These are phyloP conservation scores for Delonix regia DNA, from an alignment of 306 rosid species.

Conservation along the genomic window DNA sequence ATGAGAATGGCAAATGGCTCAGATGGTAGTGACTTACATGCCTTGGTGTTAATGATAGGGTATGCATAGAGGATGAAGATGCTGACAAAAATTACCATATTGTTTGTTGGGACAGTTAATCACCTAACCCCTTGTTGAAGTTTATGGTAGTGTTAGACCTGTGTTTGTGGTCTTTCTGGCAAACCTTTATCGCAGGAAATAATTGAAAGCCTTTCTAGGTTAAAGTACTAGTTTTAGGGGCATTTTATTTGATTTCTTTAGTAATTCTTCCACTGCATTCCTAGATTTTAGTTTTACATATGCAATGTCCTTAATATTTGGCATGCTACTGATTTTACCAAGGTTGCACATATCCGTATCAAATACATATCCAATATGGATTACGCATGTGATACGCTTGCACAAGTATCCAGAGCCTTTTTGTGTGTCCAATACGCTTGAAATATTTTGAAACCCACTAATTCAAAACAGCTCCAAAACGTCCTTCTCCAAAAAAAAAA, in stretches of 20 bases:
- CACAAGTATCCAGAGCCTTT: too few species aligned
- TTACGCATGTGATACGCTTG: too few species aligned
- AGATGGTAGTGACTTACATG: background rate
- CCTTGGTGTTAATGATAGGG: background rate
- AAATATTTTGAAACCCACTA: too few species aligned
- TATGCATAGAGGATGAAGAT: background rate
- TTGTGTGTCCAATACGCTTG: too few species aligned
- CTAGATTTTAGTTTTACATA: background rate
- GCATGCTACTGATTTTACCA: background rate
- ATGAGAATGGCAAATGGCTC: background rate
- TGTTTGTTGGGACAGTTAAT: background rate
- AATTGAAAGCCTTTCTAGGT: background rate
- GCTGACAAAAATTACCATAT: background rate
- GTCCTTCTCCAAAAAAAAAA: too few species aligned
- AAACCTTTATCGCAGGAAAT: background rate
- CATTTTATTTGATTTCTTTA: background rate
- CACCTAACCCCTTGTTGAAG: too few species aligned
- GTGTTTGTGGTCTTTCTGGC: background rate
- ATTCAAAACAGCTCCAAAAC: too few species aligned
- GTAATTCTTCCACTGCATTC: background rate
- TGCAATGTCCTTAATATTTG: background rate
- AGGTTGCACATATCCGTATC: too few species aligned
- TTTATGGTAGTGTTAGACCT: too few species aligned
- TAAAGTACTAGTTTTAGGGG: background rate
- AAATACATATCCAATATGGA: too few species aligned